Evolutionary conservation across 1,139 yeast species (phyloP), one percentile per base, ranked within the genome.

Genomic region (Kodamaea suecica): DNA sequence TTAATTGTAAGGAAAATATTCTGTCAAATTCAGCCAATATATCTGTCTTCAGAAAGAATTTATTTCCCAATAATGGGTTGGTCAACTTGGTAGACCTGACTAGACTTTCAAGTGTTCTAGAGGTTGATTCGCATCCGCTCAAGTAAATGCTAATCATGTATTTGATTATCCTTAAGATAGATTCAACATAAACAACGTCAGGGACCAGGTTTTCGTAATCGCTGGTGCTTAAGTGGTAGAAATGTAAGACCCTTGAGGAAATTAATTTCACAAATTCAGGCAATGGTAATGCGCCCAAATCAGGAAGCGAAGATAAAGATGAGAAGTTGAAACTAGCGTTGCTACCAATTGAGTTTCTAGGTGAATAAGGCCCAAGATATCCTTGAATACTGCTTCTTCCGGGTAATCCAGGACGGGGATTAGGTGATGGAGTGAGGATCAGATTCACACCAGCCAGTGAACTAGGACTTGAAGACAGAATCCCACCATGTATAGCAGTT

Each of bases 131-230:
- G 9, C 73, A 69, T 4, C 80, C 79, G 4, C 53, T 48, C 10
- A 72, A 54, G 40, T 72, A 70, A 5, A 80, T 60, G 8, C 70
- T 57, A 1, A 82, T 70, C 72, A 84, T 71, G 36, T 85, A 70
- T 40, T 77, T 78, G 20, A 83, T 62, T 33, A 73, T 73, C 37
- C 96, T 68, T 27, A 88, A 49, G 4, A 84, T 65, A 3, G 83
- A 70, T 45, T 87, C 96, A 29, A 85, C 79, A 45, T 80, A 84
- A 0, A 88, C 90, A 3, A 84, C 59, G 43, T 83, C 92, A 0
- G 97, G 97, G 0, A 84, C 90, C 47, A 77, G 76, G 46, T 90
- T 95, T 41, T 81, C 88, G 11, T 73, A 67, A 37, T 77, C 80
- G 23, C 65, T 56, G 9, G 78, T 68, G 24, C 94, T 80, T 27